Evolutionary conservation across 495 filamentous ascomycete species (phyloP).

Genomic region (Neurospora terricola): DNA sequence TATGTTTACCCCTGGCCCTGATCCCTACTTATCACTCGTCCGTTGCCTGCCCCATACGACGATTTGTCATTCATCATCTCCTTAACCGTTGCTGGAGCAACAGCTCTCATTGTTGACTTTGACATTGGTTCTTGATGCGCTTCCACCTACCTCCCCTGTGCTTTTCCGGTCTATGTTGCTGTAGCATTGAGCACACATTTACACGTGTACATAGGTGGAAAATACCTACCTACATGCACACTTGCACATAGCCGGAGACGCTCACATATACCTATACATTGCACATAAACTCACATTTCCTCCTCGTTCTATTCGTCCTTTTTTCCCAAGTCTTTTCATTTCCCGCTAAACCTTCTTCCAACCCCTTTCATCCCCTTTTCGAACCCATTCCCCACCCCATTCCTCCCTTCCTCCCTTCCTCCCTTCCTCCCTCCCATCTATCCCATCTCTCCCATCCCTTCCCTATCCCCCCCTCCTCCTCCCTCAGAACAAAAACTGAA

Average conservation of each 20-base stretch:
- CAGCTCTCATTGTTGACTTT: not conserved
- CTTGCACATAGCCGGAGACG: too few relatives aligned
- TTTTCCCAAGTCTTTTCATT: not conserved
- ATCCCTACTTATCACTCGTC: not conserved
- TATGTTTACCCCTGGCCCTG: not conserved
- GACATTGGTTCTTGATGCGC: not conserved
- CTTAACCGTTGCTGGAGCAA: not conserved
- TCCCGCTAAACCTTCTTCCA: not conserved
- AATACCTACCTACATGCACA: too few relatives aligned
- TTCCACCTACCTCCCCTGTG: not conserved
- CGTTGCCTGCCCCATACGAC: not conserved
- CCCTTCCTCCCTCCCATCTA: too few relatives aligned
- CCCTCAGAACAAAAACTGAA: too few relatives aligned
- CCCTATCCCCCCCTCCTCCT: too few relatives aligned
- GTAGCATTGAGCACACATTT: not conserved
- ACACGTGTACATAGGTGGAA: not conserved
- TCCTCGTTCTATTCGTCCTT: too few relatives aligned
- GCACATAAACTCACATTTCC: too few relatives aligned
- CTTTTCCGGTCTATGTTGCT: not conserved
- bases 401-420: too few relatives aligned
- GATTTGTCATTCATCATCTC: not conserved
- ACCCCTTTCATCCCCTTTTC: too few relatives aligned
- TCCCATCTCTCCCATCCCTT: too few relatives aligned
- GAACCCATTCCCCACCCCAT: too few relatives aligned
- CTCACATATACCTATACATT: too few relatives aligned